A percentile compares a stretch with the other conserved stretches of the same genome.
phyloP scores from a whole-genome alignment of 2,329 filamentous ascomycete genomes.

The Lasiodiplodia sp. region DNA sequence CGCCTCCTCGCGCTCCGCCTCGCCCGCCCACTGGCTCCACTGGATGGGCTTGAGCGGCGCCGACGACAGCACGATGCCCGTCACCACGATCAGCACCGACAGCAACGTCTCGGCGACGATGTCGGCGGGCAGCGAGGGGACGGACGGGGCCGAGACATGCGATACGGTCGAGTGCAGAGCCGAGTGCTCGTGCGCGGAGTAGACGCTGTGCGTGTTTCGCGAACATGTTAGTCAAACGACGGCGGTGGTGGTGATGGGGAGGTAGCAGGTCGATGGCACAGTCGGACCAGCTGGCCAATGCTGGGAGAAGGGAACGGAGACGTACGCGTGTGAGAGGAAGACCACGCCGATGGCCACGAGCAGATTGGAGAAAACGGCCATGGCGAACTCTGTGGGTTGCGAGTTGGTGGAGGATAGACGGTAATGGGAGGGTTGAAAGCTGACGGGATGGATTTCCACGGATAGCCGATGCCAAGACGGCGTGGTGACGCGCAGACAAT shows the following conservation, averaged over 20 bases:
- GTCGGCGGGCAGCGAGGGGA: conserved; percentile 73
- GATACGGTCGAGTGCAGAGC: conserved; percentile 64
- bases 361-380: conserved; percentile 75
- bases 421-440: neutral
- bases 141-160: conserved; percentile 41
- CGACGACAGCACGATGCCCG: conserved; percentile 81
- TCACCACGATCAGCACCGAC: conserved; percentile 79
- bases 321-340: conserved; percentile 85
- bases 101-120: conserved; percentile 86
- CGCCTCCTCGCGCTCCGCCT: conserved; percentile 80
- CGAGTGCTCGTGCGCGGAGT: conserved; percentile 93
- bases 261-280: neutral
- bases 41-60: conserved; percentile 83
- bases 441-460: conserved; percentile 6
- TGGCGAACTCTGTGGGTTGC: conserved; percentile 43
- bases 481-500: conserved; percentile 22
- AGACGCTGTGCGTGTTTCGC: conserved; percentile 69
- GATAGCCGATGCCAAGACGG: conserved; percentile 22
- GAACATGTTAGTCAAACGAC: neutral
- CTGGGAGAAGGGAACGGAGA: neutral
- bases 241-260: neutral
- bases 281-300: neutral
- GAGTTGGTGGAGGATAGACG: neutral
- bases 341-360: conserved; percentile 78
- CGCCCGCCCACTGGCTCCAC: conserved; percentile 81